Evolutionary conservation across 108 stramenopile species (phyloP).

Genomic region (Chaetoceros muelleri): DNA sequence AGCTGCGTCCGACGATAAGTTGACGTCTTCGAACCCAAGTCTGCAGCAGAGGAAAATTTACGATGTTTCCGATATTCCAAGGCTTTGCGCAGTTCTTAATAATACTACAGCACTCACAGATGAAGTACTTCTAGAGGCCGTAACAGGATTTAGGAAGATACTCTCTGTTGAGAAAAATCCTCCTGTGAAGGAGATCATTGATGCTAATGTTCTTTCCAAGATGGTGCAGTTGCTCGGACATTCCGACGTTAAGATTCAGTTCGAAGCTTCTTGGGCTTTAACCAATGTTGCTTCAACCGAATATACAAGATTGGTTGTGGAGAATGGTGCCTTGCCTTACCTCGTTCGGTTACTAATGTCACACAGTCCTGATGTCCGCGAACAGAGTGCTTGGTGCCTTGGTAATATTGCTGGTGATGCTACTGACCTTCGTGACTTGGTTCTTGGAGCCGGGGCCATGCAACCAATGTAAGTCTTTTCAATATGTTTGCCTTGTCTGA

Average conservation of each 20-base stretch:
- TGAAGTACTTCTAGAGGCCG: conserved; percentile 32
- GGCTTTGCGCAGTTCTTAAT: conserved; percentile 16
- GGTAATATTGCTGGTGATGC: conserved; percentile 94
- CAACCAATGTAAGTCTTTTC: conserved; percentile 24
- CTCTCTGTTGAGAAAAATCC: conserved; percentile 74
- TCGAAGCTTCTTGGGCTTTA: conserved; percentile 93
- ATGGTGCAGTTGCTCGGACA: conserved; percentile 53
- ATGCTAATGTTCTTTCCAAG: conserved; percentile 53
- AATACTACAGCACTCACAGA: conserved; percentile 18
- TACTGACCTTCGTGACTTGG: conserved; percentile 53
- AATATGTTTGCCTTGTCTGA: not conserved
- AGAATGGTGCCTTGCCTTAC: conserved; percentile 53
- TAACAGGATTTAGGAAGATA: conserved; percentile 63
- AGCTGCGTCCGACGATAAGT: conserved; percentile 1
- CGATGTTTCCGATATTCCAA: conserved; percentile 41
- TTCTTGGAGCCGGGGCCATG: conserved; percentile 49
- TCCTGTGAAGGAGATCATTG: conserved; percentile 72
- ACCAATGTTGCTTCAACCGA: conserved; percentile 91
- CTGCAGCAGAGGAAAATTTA: conserved; percentile 7
- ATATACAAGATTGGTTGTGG: conserved; percentile 49
- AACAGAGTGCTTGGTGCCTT: conserved; percentile 91
- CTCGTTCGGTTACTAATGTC: conserved; percentile 58
- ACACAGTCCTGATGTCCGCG: conserved; percentile 69
- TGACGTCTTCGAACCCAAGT: not conserved
- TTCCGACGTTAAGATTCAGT: conserved; percentile 37